phyloP scores from a whole-genome alignment of 306 rosid genomes.

The Ziziphus jujuba region DNA sequence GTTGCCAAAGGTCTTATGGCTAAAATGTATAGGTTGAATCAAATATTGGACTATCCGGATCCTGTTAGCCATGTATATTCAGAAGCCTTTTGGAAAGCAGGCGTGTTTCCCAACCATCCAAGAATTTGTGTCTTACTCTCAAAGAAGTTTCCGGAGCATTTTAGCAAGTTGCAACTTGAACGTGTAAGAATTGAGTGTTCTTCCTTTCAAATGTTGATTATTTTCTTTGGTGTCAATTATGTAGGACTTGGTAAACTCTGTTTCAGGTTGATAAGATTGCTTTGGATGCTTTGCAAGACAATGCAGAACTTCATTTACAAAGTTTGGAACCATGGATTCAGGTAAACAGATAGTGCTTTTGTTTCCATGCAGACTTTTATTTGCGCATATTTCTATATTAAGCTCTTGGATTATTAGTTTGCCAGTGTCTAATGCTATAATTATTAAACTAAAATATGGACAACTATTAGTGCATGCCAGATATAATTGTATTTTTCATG shows the following conservation, averaged over 20 bases:
- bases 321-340: conserved; percentile 97
- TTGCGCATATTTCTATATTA: conserved; percentile 1
- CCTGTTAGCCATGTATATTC: conserved; percentile 74
- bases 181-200: conserved; percentile 67
- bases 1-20: conserved; percentile 99
- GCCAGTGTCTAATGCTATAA: background rate
- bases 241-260: conserved; percentile 19
- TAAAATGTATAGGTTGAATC: conserved; percentile 92
- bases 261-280: conserved; percentile 90
- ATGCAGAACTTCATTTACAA: conserved; percentile 88
- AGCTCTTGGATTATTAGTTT: conserved; percentile 4
- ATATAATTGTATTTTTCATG: too few species aligned
- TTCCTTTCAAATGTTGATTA: conserved; percentile 16
- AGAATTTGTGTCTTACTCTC: conserved; percentile 80
- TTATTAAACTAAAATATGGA: background rate
- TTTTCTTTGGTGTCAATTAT: conserved; percentile 29
- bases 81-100: conserved; percentile 91
- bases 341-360: conserved; percentile 45
- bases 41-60: conserved; percentile 94
- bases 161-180: conserved; percentile 90
- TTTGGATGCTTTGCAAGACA: conserved; percentile 85
- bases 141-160: conserved; percentile 96
- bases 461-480: background rate
- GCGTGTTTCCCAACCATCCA: conserved; percentile 85
- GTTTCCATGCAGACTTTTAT: conserved; percentile 11